phyloP scores from a whole-genome alignment of 441 rosid species.

The Biscutella laevigata region DNA sequence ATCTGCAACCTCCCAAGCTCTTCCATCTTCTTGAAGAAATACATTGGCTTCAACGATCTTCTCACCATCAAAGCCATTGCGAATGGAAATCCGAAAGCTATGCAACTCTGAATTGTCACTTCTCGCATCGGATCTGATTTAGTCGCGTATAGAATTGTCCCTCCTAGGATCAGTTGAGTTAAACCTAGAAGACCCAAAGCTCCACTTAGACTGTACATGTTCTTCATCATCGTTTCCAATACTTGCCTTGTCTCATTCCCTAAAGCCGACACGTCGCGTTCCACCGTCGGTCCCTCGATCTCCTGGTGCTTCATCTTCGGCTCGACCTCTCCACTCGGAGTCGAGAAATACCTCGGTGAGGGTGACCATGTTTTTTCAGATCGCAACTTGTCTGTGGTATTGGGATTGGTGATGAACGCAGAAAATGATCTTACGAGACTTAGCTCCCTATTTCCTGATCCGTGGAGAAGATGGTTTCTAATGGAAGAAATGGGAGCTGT shows the following conservation, averaged over 20 bases:
- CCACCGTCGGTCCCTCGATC: slow-evolving; percentile 85
- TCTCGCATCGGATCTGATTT: slow-evolving; percentile 39
- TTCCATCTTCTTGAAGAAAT: slow-evolving; percentile 86
- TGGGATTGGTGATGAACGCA: background rate
- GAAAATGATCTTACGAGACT: slow-evolving; percentile 21
- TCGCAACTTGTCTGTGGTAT: slow-evolving; percentile 8
- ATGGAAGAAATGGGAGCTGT: slow-evolving; percentile 8
- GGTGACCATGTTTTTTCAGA: slow-evolving; percentile 22
- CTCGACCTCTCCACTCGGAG: slow-evolving; percentile 26
- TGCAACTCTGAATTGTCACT: slow-evolving; percentile 49
- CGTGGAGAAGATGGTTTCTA: slow-evolving; percentile 17
- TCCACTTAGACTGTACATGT: slow-evolving; percentile 49
- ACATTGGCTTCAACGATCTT: slow-evolving; percentile 68
- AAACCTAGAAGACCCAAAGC: slow-evolving; percentile 51
- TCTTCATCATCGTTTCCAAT: slow-evolving; percentile 70
- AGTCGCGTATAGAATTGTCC: slow-evolving; percentile 47
- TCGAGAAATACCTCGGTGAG: slow-evolving; percentile 44
- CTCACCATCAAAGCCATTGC: slow-evolving; percentile 71
- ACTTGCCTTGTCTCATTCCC: slow-evolving; percentile 73
- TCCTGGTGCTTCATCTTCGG: slow-evolving; percentile 74
- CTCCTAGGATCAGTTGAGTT: slow-evolving; percentile 64
- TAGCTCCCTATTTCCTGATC: slow-evolving; percentile 4
- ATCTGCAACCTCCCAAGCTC: slow-evolving; percentile 80
- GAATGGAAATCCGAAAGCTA: slow-evolving; percentile 75
- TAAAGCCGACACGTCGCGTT: slow-evolving; percentile 63